These are phyloP conservation scores for Alternaria triticina DNA, from an alignment of 2,329 filamentous ascomycete genomes.

Conservation along the genomic window DNA sequence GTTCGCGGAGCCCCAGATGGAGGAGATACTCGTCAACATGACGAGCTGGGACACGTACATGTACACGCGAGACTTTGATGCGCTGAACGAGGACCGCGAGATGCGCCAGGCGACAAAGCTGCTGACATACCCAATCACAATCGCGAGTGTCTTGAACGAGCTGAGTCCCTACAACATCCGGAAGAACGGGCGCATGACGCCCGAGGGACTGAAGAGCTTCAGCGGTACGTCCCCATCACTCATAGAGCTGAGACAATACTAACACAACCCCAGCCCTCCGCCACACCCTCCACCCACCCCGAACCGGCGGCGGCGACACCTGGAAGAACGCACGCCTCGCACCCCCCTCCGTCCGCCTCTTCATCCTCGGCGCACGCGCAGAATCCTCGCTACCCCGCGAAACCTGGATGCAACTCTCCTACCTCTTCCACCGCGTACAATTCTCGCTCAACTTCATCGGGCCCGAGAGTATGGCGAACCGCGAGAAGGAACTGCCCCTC, in stretches of 20 bases:
- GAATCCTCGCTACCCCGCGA: conserved; percentile 94
- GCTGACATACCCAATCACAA: conserved; percentile 90
- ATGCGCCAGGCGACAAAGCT: conserved; percentile 93
- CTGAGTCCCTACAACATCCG: conserved; percentile 89
- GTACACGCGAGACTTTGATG: conserved; percentile 89
- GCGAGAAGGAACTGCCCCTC: conserved; percentile 89
- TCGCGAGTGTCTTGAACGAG: conserved; percentile 91
- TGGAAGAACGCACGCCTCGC: conserved; percentile 82
- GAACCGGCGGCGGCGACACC: conserved; percentile 72
- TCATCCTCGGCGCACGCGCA: conserved; percentile 93
- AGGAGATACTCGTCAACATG: conserved; percentile 94
- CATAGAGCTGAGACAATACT: not conserved
- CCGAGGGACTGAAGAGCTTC: conserved; percentile 91
- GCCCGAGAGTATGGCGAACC: conserved; percentile 93
- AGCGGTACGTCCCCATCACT: conserved; percentile 68
- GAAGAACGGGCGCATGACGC: conserved; percentile 75
- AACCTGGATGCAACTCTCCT: conserved; percentile 91
- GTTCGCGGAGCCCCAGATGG: conserved; percentile 86
- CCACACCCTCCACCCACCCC: conserved; percentile 90
- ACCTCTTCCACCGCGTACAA: conserved; percentile 90
- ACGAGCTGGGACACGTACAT: conserved; percentile 98
- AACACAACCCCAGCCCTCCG: conserved; percentile 70
- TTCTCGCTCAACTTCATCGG: conserved; percentile 95
- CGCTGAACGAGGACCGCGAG: conserved; percentile 86
- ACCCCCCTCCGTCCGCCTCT: conserved; percentile 87